Evolutionary conservation across 306 rosid species (phyloP).

Genomic region (Carpinus viminea): DNA sequence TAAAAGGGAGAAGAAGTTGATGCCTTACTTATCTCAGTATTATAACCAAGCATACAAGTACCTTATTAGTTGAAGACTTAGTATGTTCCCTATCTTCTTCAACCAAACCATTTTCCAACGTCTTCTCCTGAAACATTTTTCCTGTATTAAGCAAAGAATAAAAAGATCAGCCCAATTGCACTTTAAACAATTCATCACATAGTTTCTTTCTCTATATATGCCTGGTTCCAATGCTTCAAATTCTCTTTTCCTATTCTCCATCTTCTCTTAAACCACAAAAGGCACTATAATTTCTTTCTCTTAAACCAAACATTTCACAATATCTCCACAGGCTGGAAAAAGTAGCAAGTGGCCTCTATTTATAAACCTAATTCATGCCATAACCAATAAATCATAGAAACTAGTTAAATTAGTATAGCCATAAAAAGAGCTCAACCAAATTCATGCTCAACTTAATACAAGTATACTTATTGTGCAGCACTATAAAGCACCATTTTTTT

Average conservation of each 20-base stretch:
- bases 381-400: too few species aligned
- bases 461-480: too few species aligned
- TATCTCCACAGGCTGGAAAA: neutral
- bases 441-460: too few species aligned
- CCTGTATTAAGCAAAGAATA: constrained; percentile 28
- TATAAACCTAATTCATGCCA: neutral
- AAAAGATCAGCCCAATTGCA: neutral
- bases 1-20: constrained; percentile 7
- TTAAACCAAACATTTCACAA: neutral
- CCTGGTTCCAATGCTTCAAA: neutral
- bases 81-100: constrained; percentile 29
- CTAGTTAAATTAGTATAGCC: neutral
- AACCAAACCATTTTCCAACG: constrained; percentile 24
- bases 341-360: neutral
- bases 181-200: neutral
- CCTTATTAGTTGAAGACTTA: constrained; percentile 42
- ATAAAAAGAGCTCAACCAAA: too few species aligned
- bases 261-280: neutral
- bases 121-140: constrained; percentile 36
- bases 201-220: neutral
- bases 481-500: too few species aligned
- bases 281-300: neutral
- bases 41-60: constrained; percentile 20
- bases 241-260: neutral
- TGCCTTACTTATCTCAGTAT: neutral